These are phyloP conservation scores for Malus hybrid DNA, from an alignment of 331 rosid species.

Conservation along the genomic window DNA sequence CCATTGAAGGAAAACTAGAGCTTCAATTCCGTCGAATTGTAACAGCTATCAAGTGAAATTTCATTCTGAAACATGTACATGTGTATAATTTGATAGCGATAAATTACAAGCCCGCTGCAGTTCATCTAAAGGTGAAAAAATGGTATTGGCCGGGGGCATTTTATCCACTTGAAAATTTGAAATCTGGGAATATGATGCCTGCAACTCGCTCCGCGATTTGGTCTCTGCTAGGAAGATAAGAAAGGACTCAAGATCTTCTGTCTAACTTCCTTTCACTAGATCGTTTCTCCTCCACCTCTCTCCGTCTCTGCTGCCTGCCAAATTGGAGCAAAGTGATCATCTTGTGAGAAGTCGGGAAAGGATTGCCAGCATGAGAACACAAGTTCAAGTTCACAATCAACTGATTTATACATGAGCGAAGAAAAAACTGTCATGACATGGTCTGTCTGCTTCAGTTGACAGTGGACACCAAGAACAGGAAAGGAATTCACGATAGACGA, in stretches of 20 bases:
- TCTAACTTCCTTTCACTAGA: slow-evolving; percentile 67
- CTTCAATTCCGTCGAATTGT: no score
- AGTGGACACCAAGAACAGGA: neutral
- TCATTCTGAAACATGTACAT: no score
- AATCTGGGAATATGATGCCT: neutral
- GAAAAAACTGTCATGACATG: neutral
- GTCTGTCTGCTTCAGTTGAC: neutral
- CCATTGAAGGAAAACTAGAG: no score
- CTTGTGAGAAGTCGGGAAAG: neutral
- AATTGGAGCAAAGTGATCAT: neutral
- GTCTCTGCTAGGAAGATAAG: neutral
- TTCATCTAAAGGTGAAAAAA: neutral
- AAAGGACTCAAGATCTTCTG: slow-evolving; percentile 53
- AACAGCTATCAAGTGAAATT: no score
- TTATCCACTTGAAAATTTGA: neutral
- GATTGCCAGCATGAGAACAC: neutral
- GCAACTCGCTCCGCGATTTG: neutral
- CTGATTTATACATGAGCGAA: neutral
- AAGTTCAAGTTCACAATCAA: neutral
- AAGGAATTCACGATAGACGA: neutral
- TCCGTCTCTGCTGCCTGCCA: slow-evolving; percentile 30
- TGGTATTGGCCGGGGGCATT: neutral
- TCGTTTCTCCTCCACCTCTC: slow-evolving; percentile 88
- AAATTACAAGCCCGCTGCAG: neutral
- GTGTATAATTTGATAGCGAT: no score